Base-by-base conservation (phyloP, 2,329 filamentous ascomycete genomes). In the Leptographium procerum region DNA sequence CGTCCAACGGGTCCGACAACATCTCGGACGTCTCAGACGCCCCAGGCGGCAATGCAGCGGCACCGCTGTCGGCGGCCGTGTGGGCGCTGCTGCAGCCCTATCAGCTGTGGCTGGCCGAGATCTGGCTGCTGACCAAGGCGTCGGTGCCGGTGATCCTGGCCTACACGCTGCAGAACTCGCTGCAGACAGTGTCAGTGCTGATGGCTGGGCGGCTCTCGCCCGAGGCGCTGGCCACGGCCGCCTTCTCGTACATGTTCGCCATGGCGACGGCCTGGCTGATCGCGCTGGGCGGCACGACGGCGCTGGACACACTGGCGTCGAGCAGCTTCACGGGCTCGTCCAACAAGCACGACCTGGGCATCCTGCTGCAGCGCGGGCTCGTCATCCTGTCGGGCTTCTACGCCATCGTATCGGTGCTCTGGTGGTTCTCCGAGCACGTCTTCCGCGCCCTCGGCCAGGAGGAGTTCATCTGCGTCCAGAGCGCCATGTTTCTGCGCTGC, bases 231-330 rank as follows among this genome's bases (percentile, higher is more conserved):
- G 88, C 90, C 0, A 88, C 87, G 0, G 86, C 89, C 1, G 89
- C 90, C 0, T 95, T 95, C 66, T 88, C 87, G 2, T 92, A 94
- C 75, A 95, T 95, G 90, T 95, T 95, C 65, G 90, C 90, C 57
- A 91, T 92, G 87, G 85, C 87, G 26, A 90, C 89, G 1, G 90
- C 85, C 0, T 95, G 90, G 89, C 79, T 95, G 43, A 88, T 95
- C 60, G 90, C 86, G 0, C 79, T 95, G 4, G 90, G 90, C 31
- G 90, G 90, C 9, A 91, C 89, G 0, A 95, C 89, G 1, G 90
- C 90, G 0, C 79, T 95, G 50, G 90, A 95, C 69, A 95, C 90
- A 0, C 75, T 95, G 28, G 89, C 88, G 2, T 91, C 88, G 0
- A 89, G 86, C 52, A 86, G 85, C 51, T 95, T 90, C 69, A 95